phyloP scores from a whole-genome alignment of 176 grass and related monocot genomes.

The Bonia amplexicaulis region DNA sequence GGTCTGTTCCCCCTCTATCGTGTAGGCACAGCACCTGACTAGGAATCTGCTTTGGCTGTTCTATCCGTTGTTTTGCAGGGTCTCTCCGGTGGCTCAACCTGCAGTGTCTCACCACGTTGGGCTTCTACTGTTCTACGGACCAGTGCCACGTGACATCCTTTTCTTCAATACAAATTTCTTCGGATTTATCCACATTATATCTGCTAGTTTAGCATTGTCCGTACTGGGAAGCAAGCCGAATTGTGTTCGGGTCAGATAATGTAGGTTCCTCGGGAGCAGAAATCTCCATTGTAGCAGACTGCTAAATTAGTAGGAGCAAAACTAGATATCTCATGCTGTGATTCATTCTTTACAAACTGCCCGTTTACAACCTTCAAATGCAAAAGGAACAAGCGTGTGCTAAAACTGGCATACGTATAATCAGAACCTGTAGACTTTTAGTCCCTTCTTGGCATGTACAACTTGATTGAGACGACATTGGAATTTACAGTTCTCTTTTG shows the following conservation, averaged over 20 bases:
- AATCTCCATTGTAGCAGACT: not conserved
- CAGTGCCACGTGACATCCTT: not conserved
- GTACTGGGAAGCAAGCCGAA: too few relatives aligned
- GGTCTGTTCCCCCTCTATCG: not conserved
- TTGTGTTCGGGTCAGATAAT: not conserved
- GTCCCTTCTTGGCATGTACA: conserved; percentile 10
- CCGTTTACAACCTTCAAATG: not conserved
- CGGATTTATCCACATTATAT: not conserved
- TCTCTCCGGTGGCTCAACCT: not conserved
- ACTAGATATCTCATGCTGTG: not conserved
- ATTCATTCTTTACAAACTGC: conserved; percentile 17
- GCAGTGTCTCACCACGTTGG: not conserved
- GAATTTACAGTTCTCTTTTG: conserved; percentile 27
- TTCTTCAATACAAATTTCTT: not conserved
- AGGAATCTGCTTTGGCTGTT: not conserved
- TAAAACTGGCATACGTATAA: not conserved
- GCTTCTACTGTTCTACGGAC: not conserved
- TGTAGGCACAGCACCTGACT: not conserved
- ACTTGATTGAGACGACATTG: not conserved
- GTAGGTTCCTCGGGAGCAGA: not conserved
- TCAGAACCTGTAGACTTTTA: conserved; percentile 3
- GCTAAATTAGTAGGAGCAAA: not conserved
- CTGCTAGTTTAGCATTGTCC: not conserved
- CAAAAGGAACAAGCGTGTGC: not conserved
- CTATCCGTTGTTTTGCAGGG: not conserved